Evolutionary conservation across 2,329 filamentous ascomycete genomes (phyloP), one percentile per base, ranked within the genome.

Genomic region (Pezicula rhizophila): DNA sequence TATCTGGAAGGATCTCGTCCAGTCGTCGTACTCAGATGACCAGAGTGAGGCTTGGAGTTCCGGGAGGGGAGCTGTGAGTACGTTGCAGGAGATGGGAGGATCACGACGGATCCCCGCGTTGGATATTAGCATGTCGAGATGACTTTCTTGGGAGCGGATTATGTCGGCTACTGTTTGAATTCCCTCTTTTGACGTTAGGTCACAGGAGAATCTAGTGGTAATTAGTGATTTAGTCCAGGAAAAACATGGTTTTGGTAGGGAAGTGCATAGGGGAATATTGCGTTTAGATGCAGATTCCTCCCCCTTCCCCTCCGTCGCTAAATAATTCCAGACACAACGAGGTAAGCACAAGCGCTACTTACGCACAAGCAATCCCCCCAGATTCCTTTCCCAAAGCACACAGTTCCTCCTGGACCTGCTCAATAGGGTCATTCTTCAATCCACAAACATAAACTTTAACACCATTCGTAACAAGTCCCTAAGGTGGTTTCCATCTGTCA

Each of bases 91-190:
- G 1, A 63, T 49, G 0, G 62, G 65, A 1, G 73, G 69, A 48
- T 76, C 73, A 28, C 72, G 64, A 26, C 74, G 60, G 45, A 76
- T 73, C 8, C 73, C 72, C 2, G 73, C 73, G 56, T 76, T 75
- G 45, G 73, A 75, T 41, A 74, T 63, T 8, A 76, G 64, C 20
- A 76, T 70, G 53, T 76, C 73, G 15, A 76, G 56, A 38, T 69
- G 65, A n/a, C 46, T 58, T 54, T 73, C 70, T 17, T 57, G 58
- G n/a, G 57, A 40, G n/a, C 56, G 52, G 14, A 74, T 57, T 5
- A 57, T 55, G 3, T 50, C 43, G 0, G 66, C 66, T 4, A 73
- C 57, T 3, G 58, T 46, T 14, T 53, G 48, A 43, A 75, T 73
- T 2, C 61, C 61, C 12, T 69, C 54, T 58, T 75, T 75, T n/a